Base-by-base conservation (phyloP, 139 green algal genomes). In the Closterium sp. region DNA sequence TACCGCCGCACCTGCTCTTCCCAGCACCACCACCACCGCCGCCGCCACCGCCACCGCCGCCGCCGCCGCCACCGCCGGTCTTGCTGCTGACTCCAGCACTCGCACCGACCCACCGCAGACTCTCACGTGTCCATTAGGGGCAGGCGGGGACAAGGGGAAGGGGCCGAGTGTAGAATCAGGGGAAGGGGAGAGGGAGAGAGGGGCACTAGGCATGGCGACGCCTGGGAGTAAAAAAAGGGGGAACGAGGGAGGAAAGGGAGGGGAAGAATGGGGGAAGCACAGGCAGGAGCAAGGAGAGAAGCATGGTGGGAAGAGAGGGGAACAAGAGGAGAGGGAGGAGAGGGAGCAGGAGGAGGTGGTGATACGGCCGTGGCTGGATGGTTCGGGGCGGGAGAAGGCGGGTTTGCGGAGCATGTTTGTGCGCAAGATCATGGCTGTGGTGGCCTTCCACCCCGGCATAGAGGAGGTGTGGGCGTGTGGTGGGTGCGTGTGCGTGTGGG, bases 361-460 rank as follows among this genome's bases (percentile, higher is more conserved):
- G 62, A 79, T 79, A 79, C 62, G 62, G 4, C 62, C 62, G 62
- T 79, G 62, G 62, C 19, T 79, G 62, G 62, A 79, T 79, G 62
- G 62, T 5, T 22, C 62, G 62, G 62, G 62, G 62, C 62, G 62
- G 32, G 87, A 31, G 70, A 91, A 97, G 0, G 97, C 97, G 2
- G 29, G 99, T 31, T 90, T 99, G 92, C 94, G 99, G 89, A 97
- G 95, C 88, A 97, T 99, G 86, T 96, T 99, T 32, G 98, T 98
- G 4, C 98, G 95, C 38, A 99, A 99, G 93, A 96, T 99, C 89
- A 96, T 96, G 11, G 98, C 99, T 91, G 98, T 97, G 13, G 99
- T 99, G 96, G 99, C 99, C 95, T 99, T 99, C 96, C 97, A 96
- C 1, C 97, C 99, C 93, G 96, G 96, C 5, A 95, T 99, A 70